Conservation (phyloP, 78 protist genomes). For the Dictyostelium discoideum region DNA sequence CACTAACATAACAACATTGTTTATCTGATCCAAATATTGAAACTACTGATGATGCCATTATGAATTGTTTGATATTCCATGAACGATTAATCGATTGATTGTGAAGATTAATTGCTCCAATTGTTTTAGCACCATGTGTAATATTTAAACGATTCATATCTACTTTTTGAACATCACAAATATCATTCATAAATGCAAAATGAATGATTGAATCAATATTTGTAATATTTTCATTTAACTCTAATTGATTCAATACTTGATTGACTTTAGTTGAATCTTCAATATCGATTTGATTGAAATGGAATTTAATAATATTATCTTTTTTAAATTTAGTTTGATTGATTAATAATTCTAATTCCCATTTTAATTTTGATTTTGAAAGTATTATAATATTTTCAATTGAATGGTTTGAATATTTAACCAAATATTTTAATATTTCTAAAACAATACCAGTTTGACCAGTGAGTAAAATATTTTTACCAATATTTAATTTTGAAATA, state of each 20-base stretch:
- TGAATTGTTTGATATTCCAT: slow-evolving; percentile 2
- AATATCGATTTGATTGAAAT: not conserved
- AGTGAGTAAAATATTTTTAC: slow-evolving; percentile 29
- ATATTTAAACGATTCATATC: slow-evolving; percentile 1
- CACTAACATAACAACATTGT: slow-evolving; percentile 3
- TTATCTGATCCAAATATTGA: not conserved
- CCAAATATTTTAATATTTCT: slow-evolving; percentile 12
- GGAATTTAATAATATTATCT: slow-evolving; percentile 3
- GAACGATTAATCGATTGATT: not conserved
- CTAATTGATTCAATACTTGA: not conserved
- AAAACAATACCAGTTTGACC: slow-evolving; percentile 62
- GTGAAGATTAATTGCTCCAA: slow-evolving; percentile 9
- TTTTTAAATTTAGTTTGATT: not conserved
- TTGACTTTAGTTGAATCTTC: not conserved
- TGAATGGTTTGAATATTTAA: not conserved
- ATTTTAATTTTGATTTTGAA: slow-evolving; percentile 29
- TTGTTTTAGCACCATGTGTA: slow-evolving; percentile 14
- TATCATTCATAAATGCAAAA: not conserved
- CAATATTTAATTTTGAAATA: not conserved
- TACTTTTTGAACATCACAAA: not conserved
- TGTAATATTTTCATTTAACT: not conserved
- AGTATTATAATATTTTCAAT: slow-evolving; percentile 32
- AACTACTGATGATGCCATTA: not conserved
- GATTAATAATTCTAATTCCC: slow-evolving; percentile 34
- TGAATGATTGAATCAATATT: not conserved